A percentile compares a stretch with the other conserved stretches of the same genome.
phyloP scores from a whole-genome alignment of 2,329 filamentous ascomycete genomes.

The Aspergillus ustus region DNA sequence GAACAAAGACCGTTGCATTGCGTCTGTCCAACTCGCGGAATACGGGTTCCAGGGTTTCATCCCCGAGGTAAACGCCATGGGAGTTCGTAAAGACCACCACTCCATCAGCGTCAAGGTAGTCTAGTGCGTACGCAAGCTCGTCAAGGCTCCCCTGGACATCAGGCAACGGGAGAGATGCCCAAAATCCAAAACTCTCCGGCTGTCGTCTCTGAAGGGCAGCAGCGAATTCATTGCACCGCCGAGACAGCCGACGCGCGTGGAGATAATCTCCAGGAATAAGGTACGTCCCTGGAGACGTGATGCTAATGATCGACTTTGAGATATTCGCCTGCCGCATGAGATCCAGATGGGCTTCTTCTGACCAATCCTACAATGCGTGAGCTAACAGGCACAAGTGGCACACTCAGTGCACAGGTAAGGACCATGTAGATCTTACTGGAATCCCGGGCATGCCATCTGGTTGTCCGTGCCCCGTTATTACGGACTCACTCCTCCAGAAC shows the following conservation, averaged over 20 bases:
- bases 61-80: neutral
- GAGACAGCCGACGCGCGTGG: neutral
- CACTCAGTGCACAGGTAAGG: no score
- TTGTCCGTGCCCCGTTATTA: neutral
- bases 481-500: neutral
- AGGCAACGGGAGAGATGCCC: neutral
- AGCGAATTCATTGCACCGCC: neutral
- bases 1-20: neutral
- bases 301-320: conserved; percentile 3
- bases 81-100: neutral
- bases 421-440: neutral
- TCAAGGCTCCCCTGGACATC: neutral
- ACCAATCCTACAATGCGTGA: neutral
- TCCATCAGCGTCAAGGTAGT: conserved; percentile 1
- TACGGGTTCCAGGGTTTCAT: neutral
- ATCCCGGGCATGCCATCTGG: neutral
- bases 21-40: neutral
- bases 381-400: no score
- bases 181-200: neutral
- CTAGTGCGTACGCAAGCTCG: neutral
- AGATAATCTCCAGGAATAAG: neutral
- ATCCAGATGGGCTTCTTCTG: neutral
- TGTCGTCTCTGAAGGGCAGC: neutral
- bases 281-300: conserved; percentile 3
- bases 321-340: neutral